Percentiles rank a stretch among this genome's conserved stretches.
Evolutionary conservation across 1,284 basidiomycete species (phyloP).

Genomic region (Abortiporus biennis): DNA sequence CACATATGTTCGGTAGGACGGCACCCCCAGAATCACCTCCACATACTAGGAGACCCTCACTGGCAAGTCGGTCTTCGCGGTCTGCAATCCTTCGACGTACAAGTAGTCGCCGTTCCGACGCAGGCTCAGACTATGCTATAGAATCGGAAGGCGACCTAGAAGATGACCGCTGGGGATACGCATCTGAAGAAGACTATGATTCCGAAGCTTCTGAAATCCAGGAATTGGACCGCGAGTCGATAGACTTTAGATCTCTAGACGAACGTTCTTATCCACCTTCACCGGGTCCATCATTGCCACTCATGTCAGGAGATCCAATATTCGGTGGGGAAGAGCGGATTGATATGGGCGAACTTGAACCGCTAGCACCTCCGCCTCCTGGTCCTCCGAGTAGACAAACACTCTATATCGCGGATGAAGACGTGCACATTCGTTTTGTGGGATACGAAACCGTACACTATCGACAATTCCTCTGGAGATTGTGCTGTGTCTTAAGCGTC

Average conservation of each 20-base stretch:
- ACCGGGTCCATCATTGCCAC: conserved; percentile 53
- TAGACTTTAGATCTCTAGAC: conserved; percentile 29
- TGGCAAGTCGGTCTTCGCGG: conserved; percentile 49
- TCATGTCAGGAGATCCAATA: conserved; percentile 67
- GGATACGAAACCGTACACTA: conserved; percentile 76
- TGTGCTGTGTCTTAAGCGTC: conserved; percentile 63
- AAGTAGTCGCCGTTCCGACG: conserved; percentile 45
- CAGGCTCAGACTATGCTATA: conserved; percentile 51
- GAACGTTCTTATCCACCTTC: conserved; percentile 67
- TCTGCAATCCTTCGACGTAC: conserved; percentile 49
- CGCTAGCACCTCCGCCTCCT: conserved; percentile 58
- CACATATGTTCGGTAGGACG: conserved; percentile 59
- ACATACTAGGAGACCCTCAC: conserved; percentile 40
- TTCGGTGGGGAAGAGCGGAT: conserved; percentile 78
- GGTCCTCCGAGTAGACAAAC: conserved; percentile 83
- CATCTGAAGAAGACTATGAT: conserved; percentile 57
- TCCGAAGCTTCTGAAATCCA: conserved; percentile 25
- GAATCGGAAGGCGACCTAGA: conserved; percentile 40
- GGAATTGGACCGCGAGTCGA: conserved; percentile 6
- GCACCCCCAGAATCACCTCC: conserved; percentile 31
- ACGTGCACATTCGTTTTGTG: conserved; percentile 82
- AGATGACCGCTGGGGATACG: conserved; percentile 74
- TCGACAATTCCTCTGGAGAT: conserved; percentile 69
- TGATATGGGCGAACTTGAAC: conserved; percentile 65
- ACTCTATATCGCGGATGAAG: conserved; percentile 88